Evolutionary conservation across 2,329 filamentous ascomycete species (phyloP).

Genomic region (Zymoseptoria ardabiliae): DNA sequence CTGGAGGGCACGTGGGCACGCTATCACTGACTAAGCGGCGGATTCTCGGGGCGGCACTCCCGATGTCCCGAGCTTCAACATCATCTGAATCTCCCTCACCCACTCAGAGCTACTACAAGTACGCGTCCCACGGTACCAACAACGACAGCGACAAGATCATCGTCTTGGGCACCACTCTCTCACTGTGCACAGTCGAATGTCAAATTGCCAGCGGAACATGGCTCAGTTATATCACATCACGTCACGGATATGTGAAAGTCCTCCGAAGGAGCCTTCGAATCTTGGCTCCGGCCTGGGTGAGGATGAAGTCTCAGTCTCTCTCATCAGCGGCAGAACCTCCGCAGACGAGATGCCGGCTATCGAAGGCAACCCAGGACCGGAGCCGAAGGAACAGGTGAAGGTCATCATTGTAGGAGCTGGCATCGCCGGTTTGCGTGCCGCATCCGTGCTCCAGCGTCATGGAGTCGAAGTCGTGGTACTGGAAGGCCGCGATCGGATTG

Average conservation of each 20-base stretch:
- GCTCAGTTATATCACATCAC: constrained; percentile 17
- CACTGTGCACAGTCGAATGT: constrained; percentile 16
- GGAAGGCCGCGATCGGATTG: constrained; percentile 31
- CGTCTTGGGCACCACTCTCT: background rate
- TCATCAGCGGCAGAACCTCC: constrained; percentile 12
- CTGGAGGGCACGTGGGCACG: too few species aligned
- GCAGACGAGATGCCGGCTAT: constrained; percentile 15
- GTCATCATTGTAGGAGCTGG: constrained; percentile 32
- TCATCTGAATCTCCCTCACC: too few species aligned
- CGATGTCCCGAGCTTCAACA: background rate
- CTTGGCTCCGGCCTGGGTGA: constrained; percentile 21
- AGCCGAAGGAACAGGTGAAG: constrained; percentile 12
- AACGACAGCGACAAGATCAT: background rate
- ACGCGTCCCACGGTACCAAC: background rate
- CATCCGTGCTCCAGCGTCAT: constrained; percentile 30
- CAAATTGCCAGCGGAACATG: constrained; percentile 20
- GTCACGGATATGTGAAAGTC: constrained; percentile 14
- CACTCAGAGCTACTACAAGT: too few species aligned
- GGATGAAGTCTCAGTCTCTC: constrained; percentile 13
- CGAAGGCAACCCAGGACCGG: constrained; percentile 11
- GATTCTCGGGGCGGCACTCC: background rate
- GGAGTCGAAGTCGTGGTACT: constrained; percentile 31
- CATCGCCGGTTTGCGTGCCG: constrained; percentile 31
- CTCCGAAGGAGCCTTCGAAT: constrained; percentile 19
- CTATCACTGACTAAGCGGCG: too few species aligned